phyloP scores from a whole-genome alignment of 2,329 filamentous ascomycete species.

The Aspergillus sp. region DNA sequence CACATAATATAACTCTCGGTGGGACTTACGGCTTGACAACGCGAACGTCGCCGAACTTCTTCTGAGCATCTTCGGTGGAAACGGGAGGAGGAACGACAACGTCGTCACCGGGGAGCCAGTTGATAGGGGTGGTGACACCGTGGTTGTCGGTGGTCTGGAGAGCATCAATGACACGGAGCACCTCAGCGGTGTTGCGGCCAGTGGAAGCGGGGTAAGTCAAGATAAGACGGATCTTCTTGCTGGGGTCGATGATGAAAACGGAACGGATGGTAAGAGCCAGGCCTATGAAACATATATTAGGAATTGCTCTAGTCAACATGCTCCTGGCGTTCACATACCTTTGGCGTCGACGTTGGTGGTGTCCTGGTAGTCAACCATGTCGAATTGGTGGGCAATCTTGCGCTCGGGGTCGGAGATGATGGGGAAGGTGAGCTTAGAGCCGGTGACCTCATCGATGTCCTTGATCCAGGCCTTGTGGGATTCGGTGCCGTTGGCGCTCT shows the following conservation, averaged over 20 bases:
- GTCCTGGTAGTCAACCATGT: slow-evolving; percentile 85
- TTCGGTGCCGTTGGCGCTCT: slow-evolving; percentile 76
- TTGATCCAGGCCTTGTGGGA: slow-evolving; percentile 88
- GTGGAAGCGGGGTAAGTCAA: slow-evolving; percentile 92
- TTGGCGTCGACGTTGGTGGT: slow-evolving; percentile 78
- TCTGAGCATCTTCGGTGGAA: slow-evolving; percentile 80
- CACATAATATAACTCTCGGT: not conserved
- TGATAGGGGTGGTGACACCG: slow-evolving; percentile 83
- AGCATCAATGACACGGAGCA: slow-evolving; percentile 76
- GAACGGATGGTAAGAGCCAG: slow-evolving; percentile 93
- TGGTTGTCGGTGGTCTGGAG: slow-evolving; percentile 86
- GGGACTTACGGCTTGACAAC: slow-evolving; percentile 57
- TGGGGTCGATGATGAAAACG: slow-evolving; percentile 93
- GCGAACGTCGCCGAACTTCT: slow-evolving; percentile 75
- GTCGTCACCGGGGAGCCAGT: slow-evolving; percentile 87
- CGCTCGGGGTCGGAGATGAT: slow-evolving; percentile 81
- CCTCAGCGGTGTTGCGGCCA: slow-evolving; percentile 78
- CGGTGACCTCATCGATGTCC: slow-evolving; percentile 79
- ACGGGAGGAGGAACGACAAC: slow-evolving; percentile 87
- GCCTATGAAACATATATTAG: slow-evolving; percentile 17
- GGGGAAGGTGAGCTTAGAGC: slow-evolving; percentile 70
- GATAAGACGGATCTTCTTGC: slow-evolving; percentile 89
- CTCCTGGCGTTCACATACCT: slow-evolving; percentile 35
- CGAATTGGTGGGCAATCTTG: slow-evolving; percentile 73
- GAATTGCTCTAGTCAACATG: not conserved